phyloP scores from a whole-genome alignment of 208 protist genomes.

The Crithidia mellificae region DNA sequence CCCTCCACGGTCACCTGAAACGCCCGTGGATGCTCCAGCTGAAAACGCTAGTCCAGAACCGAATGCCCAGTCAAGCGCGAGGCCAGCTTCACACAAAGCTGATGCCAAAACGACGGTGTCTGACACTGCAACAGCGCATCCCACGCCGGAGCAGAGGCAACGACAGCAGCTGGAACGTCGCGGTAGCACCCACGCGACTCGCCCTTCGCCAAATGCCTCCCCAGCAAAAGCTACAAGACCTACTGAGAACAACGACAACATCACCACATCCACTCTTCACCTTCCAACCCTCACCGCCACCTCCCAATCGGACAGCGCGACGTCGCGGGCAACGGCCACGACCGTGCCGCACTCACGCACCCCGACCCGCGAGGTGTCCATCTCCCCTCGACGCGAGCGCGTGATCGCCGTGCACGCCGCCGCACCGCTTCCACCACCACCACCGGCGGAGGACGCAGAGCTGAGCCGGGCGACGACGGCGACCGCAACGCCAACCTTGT shows the following conservation, averaged over 20 bases:
- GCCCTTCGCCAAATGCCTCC: too few species aligned
- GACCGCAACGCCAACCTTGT: neutral
- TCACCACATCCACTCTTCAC: too few species aligned
- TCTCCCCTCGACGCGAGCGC: conserved; percentile 12
- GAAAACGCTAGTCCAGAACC: neutral
- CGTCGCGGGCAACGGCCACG: conserved; percentile 12
- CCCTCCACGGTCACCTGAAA: neutral
- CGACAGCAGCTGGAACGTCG: too few species aligned
- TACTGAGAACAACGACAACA: too few species aligned
- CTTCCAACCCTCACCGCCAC: too few species aligned
- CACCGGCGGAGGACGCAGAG: too few species aligned
- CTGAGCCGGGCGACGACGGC: neutral
- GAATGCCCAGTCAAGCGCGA: too few species aligned
- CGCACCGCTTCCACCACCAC: too few species aligned
- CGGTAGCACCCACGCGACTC: too few species aligned
- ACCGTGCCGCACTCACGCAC: conserved; percentile 20
- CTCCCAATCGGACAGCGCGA: conserved; percentile 24
- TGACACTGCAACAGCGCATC: conserved; percentile 19
- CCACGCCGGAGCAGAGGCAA: too few species aligned
- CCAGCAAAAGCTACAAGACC: too few species aligned
- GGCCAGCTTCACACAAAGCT: neutral
- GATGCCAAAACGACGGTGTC: neutral
- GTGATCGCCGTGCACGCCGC: neutral
- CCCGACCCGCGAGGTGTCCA: conserved; percentile 21
- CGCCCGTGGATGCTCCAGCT: neutral